phyloP scores from a whole-genome alignment of 1,139 yeast genomes.

The Saccharomycopsis hybrid region DNA sequence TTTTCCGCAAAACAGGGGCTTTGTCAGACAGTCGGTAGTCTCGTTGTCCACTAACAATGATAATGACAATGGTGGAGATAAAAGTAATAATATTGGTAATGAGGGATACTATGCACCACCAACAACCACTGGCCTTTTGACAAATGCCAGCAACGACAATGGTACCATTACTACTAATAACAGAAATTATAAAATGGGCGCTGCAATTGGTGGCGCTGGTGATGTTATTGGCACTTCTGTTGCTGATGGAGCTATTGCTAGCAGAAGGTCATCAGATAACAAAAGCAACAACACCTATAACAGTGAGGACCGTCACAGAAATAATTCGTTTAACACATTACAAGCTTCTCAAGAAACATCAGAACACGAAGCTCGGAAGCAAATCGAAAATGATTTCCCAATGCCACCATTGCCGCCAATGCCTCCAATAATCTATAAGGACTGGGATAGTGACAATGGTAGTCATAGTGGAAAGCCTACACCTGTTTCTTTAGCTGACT shows the following conservation, averaged over 20 bases:
- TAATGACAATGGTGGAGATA: too few relatives aligned
- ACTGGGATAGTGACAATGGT: not conserved
- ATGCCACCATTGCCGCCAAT: too few relatives aligned
- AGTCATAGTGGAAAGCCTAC: too few relatives aligned
- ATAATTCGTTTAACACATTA: not conserved
- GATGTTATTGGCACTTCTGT: too few relatives aligned
- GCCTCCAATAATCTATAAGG: not conserved
- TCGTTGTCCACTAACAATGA: slow-evolving; percentile 1
- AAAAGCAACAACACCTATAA: slow-evolving; percentile 1
- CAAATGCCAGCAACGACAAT: too few relatives aligned
- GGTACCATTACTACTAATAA: too few relatives aligned
- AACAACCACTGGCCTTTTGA: not conserved
- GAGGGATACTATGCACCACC: slow-evolving; percentile 14
- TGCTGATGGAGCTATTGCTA: too few relatives aligned
- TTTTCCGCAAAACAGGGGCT: slow-evolving; percentile 1
- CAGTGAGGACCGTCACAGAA: not conserved
- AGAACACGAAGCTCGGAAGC: too few relatives aligned
- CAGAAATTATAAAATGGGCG: too few relatives aligned
- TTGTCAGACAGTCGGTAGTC: slow-evolving; percentile 15
- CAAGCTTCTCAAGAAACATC: not conserved
- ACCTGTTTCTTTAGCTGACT: too few relatives aligned
- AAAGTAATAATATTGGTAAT: slow-evolving; percentile 4
- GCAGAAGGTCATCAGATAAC: not conserved
- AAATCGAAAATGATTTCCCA: too few relatives aligned
- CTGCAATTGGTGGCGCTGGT: too few relatives aligned